phyloP scores from a whole-genome alignment of 345 rosid species.

The Punica granatum region DNA sequence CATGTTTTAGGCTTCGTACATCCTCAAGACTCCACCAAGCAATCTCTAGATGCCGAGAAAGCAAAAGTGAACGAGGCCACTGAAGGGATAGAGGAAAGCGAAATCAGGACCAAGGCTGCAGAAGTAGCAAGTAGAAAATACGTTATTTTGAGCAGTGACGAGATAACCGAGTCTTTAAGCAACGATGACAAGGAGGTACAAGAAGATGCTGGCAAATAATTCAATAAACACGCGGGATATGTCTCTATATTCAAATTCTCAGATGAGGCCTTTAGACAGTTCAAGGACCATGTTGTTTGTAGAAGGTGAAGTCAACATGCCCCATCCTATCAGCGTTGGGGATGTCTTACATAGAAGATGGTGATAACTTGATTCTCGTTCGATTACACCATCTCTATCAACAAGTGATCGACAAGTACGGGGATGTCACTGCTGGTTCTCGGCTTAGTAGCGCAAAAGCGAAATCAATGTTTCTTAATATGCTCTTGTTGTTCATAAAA shows the following conservation, averaged over 20 bases:
- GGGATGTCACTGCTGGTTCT: not conserved
- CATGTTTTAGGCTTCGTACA: not conserved
- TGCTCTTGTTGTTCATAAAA: not conserved
- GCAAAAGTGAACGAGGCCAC: too few relatives aligned
- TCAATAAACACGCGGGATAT: not conserved
- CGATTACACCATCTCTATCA: not conserved
- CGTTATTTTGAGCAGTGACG: not conserved
- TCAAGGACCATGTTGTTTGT: not conserved
- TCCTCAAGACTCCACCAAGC: too few relatives aligned
- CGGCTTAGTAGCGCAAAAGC: not conserved
- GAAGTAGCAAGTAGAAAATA: too few relatives aligned
- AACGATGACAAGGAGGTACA: not conserved
- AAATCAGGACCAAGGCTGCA: too few relatives aligned
- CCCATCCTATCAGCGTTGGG: not conserved
- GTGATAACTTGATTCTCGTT: not conserved
- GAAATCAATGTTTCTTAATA: not conserved
- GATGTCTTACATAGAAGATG: not conserved
- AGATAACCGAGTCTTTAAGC: not conserved
- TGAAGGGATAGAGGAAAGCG: too few relatives aligned
- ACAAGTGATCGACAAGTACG: not conserved
- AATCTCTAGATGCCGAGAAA: too few relatives aligned
- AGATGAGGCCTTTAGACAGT: not conserved
- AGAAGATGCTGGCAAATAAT: not conserved
- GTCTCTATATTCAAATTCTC: not conserved
- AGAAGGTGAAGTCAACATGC: too few relatives aligned